Evolutionary conservation across 1,284 basidiomycete species (phyloP), one percentile per base, ranked within the genome.

Genomic region (Ustilago tritici): DNA sequence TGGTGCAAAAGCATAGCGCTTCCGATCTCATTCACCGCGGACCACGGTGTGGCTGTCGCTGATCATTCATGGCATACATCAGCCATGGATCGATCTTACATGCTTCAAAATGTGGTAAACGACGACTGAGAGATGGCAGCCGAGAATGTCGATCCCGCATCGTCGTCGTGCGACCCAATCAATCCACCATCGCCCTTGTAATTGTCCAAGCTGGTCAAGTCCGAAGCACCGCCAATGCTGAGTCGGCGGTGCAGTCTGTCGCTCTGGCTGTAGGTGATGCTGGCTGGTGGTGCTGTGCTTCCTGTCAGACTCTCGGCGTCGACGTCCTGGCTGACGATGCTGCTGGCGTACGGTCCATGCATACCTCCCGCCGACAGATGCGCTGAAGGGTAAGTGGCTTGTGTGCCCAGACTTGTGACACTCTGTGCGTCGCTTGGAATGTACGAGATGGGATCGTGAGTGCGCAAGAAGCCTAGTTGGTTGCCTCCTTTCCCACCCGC

Each of bases 381-480:
- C 11, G 77, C 61, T 10, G 81, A 78, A 1, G 79, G 78, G 34
- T 82, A 84, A 14, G 79, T 72, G 14, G 80, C 82, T 57, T 84
- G 82, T 19, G 82, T 83, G 35, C 77, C 76, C 23, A 84, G 35
- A 34, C 76, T 79, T 4, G 78, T 76, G 43, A 84, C 68, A 54
- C 78, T 79, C 65, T 83, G 81, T 7, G 82, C 76, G 55, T 98
- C 96, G 19, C 94, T 93, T 2, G 95, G 95, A 74, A 98, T 96
- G 86, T 95, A 98, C 9, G 93, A 92, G 69, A 98, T 89, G 0
- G 95, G 91, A 85, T 98, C 95, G 87, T 98, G 95, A 0, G 94
- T 95, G 63, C 95, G 92, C 87, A 95, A 98, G 89, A 97, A 99
- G 84, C 92, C 92, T 50, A 93, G 90, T 85, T 98, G 73, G 90